Evolutionary conservation across 192 early-diverging fungal genomes (phyloP).

Genomic region (Thamnidium elegans): DNA sequence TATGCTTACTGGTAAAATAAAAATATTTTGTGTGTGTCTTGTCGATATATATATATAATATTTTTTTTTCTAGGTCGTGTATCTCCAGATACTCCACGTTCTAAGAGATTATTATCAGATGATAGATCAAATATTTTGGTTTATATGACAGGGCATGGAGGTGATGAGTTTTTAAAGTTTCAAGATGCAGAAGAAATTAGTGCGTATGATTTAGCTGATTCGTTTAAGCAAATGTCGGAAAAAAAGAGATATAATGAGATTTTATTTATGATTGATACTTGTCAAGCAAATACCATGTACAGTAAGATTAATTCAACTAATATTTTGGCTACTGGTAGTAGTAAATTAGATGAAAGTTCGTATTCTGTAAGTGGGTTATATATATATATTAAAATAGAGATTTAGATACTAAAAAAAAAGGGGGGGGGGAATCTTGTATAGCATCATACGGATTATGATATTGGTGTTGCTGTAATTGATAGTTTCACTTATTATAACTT

Average conservation of each 20-base stretch:
- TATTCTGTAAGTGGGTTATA: constrained; percentile 73
- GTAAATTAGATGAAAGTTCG: constrained; percentile 82
- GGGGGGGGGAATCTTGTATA: constrained; percentile 19
- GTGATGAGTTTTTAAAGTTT: constrained; percentile 98
- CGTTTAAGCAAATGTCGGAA: constrained; percentile 97
- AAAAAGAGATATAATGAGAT: constrained; percentile 95
- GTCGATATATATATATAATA: neutral
- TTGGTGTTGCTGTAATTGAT: constrained; percentile 97
- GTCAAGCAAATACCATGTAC: constrained; percentile 98
- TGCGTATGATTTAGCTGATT: constrained; percentile 92
- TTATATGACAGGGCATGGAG: constrained; percentile 99
- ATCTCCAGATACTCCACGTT: constrained; percentile 81
- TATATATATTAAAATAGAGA: neutral
- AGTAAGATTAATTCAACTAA: constrained; percentile 91
- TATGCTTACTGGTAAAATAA: constrained; percentile 70
- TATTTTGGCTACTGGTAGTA: constrained; percentile 88
- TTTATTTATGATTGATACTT: constrained; percentile 98
- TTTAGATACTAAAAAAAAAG: neutral
- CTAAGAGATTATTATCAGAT: constrained; percentile 92
- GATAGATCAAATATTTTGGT: constrained; percentile 95
- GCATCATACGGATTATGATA: constrained; percentile 86
- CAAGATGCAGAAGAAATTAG: constrained; percentile 98
- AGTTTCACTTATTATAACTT: constrained; percentile 96
- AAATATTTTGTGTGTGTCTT: neutral
- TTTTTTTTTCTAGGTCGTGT: constrained; percentile 64